phyloP scores from a whole-genome alignment of 495 filamentous ascomycete species.

The Hypoxylon crocopeplum region DNA sequence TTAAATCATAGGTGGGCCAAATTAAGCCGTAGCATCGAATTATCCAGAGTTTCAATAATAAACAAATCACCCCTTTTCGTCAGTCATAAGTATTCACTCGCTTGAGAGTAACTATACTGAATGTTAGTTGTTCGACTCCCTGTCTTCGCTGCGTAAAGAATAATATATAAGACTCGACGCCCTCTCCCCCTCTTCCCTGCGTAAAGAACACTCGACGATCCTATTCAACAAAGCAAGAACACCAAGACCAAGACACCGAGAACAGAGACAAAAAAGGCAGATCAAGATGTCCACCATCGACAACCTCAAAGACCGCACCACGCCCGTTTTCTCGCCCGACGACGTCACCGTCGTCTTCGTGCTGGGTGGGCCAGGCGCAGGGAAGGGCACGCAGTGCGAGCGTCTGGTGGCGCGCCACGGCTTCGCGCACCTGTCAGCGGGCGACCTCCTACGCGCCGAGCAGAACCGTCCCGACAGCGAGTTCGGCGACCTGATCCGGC shows the following conservation, averaged over 20 bases:
- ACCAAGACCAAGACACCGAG: conserved; percentile 3
- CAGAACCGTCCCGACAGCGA: conserved; percentile 83
- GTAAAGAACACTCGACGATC: too few species aligned
- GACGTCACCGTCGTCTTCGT: conserved; percentile 89
- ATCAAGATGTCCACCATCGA: conserved; percentile 46
- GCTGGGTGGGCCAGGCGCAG: conserved; percentile 78
- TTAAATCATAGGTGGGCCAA: neutral
- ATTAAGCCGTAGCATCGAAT: conserved; percentile 18
- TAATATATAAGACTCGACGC: neutral
- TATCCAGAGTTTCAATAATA: conserved; percentile 6
- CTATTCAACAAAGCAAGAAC: neutral
- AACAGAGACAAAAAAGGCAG: neutral
- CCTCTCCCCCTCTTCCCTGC: neutral
- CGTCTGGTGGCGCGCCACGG: conserved; percentile 88
- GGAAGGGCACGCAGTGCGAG: conserved; percentile 87
- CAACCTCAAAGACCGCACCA: conserved; percentile 53
- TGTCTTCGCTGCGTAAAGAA: too few species aligned
- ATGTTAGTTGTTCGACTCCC: too few species aligned
- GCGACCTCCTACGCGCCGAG: conserved; percentile 92
- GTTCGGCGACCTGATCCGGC: conserved; percentile 88
- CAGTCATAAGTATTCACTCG: neutral
- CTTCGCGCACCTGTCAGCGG: conserved; percentile 91
- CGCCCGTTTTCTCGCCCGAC: conserved; percentile 78
- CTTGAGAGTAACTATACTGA: too few species aligned
- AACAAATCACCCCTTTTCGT: conserved; percentile 14